Evolutionary conservation across 352 stramenopile genomes (phyloP).

Genomic region (Phytophthora pisi): DNA sequence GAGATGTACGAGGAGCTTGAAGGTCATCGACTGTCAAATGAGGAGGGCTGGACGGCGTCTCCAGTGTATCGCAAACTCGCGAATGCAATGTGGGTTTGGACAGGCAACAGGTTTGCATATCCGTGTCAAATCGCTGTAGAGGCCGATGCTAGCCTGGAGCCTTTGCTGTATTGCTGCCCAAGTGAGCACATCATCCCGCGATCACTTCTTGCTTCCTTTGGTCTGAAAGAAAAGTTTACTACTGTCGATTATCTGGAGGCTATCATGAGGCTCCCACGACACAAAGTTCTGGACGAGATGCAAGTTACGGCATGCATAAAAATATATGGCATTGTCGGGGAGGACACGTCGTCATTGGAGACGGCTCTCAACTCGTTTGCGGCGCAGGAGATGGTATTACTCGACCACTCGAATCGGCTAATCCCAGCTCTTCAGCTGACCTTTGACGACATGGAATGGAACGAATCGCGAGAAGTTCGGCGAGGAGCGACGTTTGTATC

Average conservation of each 20-base stretch:
- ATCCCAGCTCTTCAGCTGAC: slow-evolving; percentile 44
- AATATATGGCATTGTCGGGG: slow-evolving; percentile 52
- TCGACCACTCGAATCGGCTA: slow-evolving; percentile 44
- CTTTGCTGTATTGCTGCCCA: slow-evolving; percentile 64
- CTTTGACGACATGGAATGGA: slow-evolving; percentile 84
- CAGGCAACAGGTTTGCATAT: slow-evolving; percentile 57
- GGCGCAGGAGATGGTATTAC: slow-evolving; percentile 47
- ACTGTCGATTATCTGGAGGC: slow-evolving; percentile 62
- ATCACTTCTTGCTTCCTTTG: slow-evolving; percentile 63
- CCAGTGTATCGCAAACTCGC: slow-evolving; percentile 44
- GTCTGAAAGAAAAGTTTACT: slow-evolving; percentile 55
- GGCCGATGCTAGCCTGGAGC: slow-evolving; percentile 51
- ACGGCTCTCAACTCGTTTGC: slow-evolving; percentile 30
- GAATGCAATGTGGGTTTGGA: slow-evolving; percentile 74
- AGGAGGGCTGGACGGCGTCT: slow-evolving; percentile 36
- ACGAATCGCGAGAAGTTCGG: slow-evolving; percentile 61
- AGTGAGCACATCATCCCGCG: slow-evolving; percentile 61
- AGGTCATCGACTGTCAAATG: slow-evolving; percentile 30
- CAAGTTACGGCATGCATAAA: slow-evolving; percentile 48
- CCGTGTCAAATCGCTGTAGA: slow-evolving; percentile 61
- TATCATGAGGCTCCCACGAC: slow-evolving; percentile 48
- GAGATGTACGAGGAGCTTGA: slow-evolving; percentile 66
- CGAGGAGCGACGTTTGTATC: slow-evolving; percentile 61
- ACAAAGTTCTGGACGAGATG: slow-evolving; percentile 30
- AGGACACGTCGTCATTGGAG: slow-evolving; percentile 35